Base-by-base conservation (phyloP, 192 early-diverging fungal genomes). In the Backusella morwellensis region DNA sequence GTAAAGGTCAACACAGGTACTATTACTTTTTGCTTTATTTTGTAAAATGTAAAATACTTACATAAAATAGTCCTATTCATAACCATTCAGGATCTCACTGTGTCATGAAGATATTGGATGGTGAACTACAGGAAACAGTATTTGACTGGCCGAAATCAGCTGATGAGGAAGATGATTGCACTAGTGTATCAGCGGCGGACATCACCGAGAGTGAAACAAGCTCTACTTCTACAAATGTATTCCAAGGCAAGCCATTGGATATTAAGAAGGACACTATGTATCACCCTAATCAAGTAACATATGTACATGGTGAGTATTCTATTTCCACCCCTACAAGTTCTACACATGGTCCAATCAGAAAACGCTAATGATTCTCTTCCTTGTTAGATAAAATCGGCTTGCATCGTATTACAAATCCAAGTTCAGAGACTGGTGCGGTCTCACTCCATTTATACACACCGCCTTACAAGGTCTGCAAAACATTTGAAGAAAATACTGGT, bases 401-500 rank as follows among this genome's bases (percentile, higher is more conserved):
- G 15, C 96, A 98, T 83, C 85, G 93, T 8, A 87, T 98, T 36
- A 77, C 84, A 0, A 97, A 96, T 83, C 89, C 90, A 26, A 89
- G 89, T 34, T 35, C 44, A 9, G 71, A 63, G 6, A 41, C 36
- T 4, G 86, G 87, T 73, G 91, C 95, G 6, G 89, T 98, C 11
- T 95, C 96, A 21, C 86, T 98, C 52, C 96, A 98, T 79, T 85
- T 98, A 54, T 98, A 98, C 77, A 93, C 93, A 5, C 96, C 96
- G 35, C 95, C 96, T 3, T 94, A 91, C 76, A 81, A 94, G 26
- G 88, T 86, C 41, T 97, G 95, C 85, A 92, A 91, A 75, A 95
- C 92, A 12, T 98, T 96, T 80, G 90, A 94, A 68, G 93, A 95
- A 76, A 66, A 74, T 1, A 96, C 94, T 0, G 94, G 94, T n/a